These are phyloP conservation scores for Cotoneaster glaucophyllus DNA, from an alignment of 306 rosid species.

Conservation along the genomic window DNA sequence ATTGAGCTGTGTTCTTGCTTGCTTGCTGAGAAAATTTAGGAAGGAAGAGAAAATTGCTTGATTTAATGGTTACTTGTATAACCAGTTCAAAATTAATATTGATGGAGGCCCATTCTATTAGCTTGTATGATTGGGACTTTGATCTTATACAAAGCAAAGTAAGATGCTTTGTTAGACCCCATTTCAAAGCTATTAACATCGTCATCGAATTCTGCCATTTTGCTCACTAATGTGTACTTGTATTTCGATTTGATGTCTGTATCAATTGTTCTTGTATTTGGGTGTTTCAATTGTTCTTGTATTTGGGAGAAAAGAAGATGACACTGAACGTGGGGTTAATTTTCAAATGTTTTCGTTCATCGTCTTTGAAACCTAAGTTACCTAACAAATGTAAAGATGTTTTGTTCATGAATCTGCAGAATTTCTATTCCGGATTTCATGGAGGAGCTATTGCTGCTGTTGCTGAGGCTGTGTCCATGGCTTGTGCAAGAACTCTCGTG, in stretches of 20 bases:
- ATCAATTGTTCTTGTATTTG: background rate
- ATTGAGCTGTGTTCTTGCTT: background rate
- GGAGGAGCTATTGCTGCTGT: conserved; percentile 46
- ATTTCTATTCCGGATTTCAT: conserved; percentile 18
- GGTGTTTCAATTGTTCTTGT: background rate
- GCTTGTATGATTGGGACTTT: background rate
- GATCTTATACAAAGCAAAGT: background rate
- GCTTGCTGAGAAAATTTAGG: background rate
- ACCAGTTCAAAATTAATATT: background rate
- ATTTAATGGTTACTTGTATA: background rate
- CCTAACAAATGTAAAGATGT: background rate
- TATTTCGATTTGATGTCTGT: background rate
- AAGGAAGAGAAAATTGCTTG: background rate
- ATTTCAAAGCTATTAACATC: background rate
- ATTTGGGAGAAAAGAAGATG: background rate
- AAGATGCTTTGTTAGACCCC: background rate
- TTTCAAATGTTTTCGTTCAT: background rate
- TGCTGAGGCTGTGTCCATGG: conserved; percentile 36
- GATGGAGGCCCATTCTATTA: background rate
- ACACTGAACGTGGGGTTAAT: background rate
- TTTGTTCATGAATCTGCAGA: conserved; percentile 26
- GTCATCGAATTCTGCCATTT: background rate
- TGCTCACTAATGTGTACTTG: background rate
- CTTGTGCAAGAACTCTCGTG: conserved; percentile 43
- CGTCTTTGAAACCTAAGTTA: background rate